Evolutionary conservation across 148 eudicot genomes (phyloP).

Genomic region (Pharnaceum exiguum): DNA sequence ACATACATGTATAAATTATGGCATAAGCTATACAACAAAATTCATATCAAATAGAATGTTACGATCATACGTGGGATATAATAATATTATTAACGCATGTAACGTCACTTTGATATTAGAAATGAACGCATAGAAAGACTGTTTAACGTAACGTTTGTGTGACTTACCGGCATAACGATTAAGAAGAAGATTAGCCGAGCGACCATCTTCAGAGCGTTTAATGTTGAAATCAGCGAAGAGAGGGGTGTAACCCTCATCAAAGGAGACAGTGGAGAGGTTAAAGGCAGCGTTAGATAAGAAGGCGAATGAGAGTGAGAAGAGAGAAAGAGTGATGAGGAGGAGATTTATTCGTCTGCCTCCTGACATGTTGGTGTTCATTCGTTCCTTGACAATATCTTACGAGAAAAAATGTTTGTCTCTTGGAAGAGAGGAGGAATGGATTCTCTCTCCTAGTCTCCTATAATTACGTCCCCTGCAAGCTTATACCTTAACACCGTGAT

Average conservation of each 20-base stretch:
- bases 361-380: conserved; percentile 7
- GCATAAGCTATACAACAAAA: too few relatives aligned
- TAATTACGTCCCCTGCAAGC: conserved; percentile 11
- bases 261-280: conserved; percentile 48
- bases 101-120: too few relatives aligned
- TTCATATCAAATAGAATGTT: background rate
- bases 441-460: conserved; percentile 3
- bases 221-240: conserved; percentile 86
- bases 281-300: conserved; percentile 27
- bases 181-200: conserved; percentile 61
- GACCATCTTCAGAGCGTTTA: conserved; percentile 48
- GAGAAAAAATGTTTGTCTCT: background rate
- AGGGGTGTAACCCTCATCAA: conserved; percentile 55
- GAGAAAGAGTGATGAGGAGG: conserved; percentile 15
- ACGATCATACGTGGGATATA: background rate
- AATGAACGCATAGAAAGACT: too few relatives aligned
- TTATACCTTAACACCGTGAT: background rate
- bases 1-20: background rate
- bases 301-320: background rate
- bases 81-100: too few relatives aligned
- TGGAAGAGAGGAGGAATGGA: background rate
- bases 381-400: background rate
- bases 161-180: conserved; percentile 63
- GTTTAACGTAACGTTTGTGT: too few relatives aligned
- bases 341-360: conserved; percentile 13